These are phyloP conservation scores for Lunasporangiospora selenospora DNA, from an alignment of 192 early-diverging fungal species.

Conservation along the genomic window DNA sequence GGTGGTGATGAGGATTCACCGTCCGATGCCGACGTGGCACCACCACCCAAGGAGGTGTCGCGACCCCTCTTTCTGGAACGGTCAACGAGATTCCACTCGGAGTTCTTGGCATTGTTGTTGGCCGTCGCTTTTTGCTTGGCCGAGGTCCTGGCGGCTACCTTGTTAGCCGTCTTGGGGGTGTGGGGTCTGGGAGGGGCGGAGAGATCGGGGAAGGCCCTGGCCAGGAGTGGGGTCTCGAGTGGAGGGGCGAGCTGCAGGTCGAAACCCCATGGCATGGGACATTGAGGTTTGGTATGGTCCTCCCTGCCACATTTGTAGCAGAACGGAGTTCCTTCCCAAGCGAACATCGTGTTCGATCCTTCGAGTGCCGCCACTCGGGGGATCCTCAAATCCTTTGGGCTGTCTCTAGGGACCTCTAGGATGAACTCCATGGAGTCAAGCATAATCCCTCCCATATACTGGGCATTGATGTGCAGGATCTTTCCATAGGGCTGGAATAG, in stretches of 20 bases:
- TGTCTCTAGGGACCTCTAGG: neutral
- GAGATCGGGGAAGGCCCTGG: neutral
- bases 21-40: too few species aligned
- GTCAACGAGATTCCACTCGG: too few species aligned
- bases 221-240: neutral
- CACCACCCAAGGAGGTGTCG: too few species aligned
- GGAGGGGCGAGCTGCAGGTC: neutral
- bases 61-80: too few species aligned
- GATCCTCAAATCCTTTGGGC: neutral
- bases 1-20: too few species aligned
- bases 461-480: neutral
- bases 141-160: too few species aligned
- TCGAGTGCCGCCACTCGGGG: neutral
- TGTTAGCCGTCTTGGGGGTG: too few species aligned
- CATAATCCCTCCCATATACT: fast-evolving
- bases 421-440: neutral
- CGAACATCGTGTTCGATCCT: neutral
- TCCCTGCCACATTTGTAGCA: neutral
- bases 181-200: neutral
- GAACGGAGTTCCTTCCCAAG: neutral
- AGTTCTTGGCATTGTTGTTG: too few species aligned
- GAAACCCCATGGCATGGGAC: neutral
- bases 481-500: neutral
- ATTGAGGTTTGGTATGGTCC: neutral
- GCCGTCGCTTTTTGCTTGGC: too few species aligned